Evolutionary conservation across 2,329 filamentous ascomycete species (phyloP).

Genomic region (Fusarium marasasianum): DNA sequence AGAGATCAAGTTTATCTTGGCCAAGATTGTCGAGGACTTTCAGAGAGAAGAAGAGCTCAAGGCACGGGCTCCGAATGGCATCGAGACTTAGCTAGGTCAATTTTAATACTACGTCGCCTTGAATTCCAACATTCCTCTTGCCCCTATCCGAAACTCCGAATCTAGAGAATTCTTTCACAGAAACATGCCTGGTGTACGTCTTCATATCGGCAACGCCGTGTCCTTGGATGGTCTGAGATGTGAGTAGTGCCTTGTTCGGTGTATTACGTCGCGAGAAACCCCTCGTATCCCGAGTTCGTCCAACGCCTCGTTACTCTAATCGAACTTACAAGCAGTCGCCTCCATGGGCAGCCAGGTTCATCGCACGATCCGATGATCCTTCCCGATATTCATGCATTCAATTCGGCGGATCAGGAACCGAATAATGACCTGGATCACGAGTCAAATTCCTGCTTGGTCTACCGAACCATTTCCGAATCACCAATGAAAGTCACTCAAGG

Average conservation of each 20-base stretch:
- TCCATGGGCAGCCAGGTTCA: no score
- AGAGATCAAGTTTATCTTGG: slow-evolving; percentile 10
- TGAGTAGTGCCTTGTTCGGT: neutral
- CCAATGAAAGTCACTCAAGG: neutral
- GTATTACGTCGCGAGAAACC: neutral
- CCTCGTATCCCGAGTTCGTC: neutral
- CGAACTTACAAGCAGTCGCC: no score
- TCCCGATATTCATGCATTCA: neutral
- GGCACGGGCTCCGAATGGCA: no score
- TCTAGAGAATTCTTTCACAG: no score
- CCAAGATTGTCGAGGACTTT: neutral
- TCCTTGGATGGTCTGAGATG: neutral
- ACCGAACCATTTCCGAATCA: no score
- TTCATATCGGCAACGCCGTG: neutral
- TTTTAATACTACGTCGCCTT: no score
- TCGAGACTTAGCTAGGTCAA: neutral
- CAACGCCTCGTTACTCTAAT: neutral
- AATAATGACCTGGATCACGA: neutral
- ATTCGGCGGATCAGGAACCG: slow-evolving; percentile 10
- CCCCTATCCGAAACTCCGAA: no score
- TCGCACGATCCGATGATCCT: neutral
- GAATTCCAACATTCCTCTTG: rapidly evolving
- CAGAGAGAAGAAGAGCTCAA: neutral
- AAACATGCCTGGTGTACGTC: neutral
- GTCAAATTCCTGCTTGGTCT: neutral